These are phyloP conservation scores for Helicocarpus griseus DNA, from an alignment of 2,329 filamentous ascomycete species.

Conservation along the genomic window DNA sequence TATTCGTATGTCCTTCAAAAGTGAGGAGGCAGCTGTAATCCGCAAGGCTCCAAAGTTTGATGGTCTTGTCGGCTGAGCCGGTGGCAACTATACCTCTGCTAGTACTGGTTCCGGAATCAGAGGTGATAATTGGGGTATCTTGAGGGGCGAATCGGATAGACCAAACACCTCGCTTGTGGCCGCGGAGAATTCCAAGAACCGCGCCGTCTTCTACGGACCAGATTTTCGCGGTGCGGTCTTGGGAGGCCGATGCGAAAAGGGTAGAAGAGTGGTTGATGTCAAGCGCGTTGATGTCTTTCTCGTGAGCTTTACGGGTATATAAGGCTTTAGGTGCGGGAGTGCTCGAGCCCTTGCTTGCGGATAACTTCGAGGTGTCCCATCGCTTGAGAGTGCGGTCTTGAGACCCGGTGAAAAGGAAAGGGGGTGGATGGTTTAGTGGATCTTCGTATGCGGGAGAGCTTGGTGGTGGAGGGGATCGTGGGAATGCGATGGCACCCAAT, in stretches of 20 bases:
- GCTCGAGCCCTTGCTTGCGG: constrained; percentile 36
- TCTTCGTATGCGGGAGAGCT: constrained; percentile 61
- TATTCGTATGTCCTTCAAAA: constrained; percentile 94
- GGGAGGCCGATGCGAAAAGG: constrained; percentile 92
- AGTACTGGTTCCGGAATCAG: constrained; percentile 59
- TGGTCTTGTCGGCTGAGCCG: constrained; percentile 88
- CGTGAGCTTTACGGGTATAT: constrained; percentile 90
- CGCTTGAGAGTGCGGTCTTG: constrained; percentile 93
- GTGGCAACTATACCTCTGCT: constrained; percentile 78
- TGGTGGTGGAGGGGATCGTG: constrained; percentile 56
- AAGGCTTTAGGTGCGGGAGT: constrained; percentile 43
- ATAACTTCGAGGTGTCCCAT: constrained; percentile 67
- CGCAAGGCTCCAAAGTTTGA: constrained; percentile 86
- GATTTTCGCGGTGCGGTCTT: constrained; percentile 94
- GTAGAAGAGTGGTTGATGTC: constrained; percentile 64
- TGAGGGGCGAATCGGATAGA: constrained; percentile 81
- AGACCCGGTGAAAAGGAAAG: constrained; percentile 81
- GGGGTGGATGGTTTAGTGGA: constrained; percentile 68
- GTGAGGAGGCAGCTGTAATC: constrained; percentile 91
- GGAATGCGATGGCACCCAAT: constrained; percentile 77
- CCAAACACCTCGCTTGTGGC: constrained; percentile 94
- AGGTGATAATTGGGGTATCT: constrained; percentile 63
- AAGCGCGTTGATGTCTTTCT: constrained; percentile 97
- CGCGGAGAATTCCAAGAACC: constrained; percentile 79
- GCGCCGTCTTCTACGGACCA: constrained; percentile 88